Evolutionary conservation across 495 filamentous ascomycete species (phyloP), one percentile per base, ranked within the genome.

Genomic region (Sabuloglossum arenarium): DNA sequence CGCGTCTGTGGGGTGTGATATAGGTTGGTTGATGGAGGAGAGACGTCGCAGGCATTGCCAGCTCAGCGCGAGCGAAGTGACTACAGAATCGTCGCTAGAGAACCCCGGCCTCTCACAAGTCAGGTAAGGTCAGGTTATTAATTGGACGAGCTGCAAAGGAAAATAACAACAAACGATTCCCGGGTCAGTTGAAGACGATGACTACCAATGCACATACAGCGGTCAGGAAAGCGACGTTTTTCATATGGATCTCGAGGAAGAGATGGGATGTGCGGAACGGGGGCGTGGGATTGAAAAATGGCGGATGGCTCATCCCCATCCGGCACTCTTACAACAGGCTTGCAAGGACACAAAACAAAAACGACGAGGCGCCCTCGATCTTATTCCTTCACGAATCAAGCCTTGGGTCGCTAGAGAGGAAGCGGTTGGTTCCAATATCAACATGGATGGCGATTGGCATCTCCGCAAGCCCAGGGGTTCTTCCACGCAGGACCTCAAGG

Each of bases 41-140:
- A 51, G 47, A 51, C 8, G 47, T 28, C 47, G 25, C 47, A 51
- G 47, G 47, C 47, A 51, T 51, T 51, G 47, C 47, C 47, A 51
- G 25, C 47, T 27, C 23, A 51, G 47, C 47, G 47, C 28, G 47
- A 19, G n/a, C n/a, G n/a, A n/a, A 12, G 1, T 5, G 34, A 9
- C 34, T 39, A 2, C 3, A n/a, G 21, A 10, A 16, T 12, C n/a
- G 39, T 43, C 39, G 39, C 39, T 43, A 43, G 39, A 43, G 39
- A 43, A 16, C 39, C 39, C 21, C 3, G 30, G n/a, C 39, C 19
- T 43, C 39, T 21, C 39, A 23, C 39, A 3, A 4, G 39, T 4
- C 39, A 21, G 4, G 39, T n/a, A 11, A 4, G 30, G 11, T 32
- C 30, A 11, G 30, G 30, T 10, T 19, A 10, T 19, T n/a, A 43